Percentiles rank a stretch among this genome's conserved stretches.
phyloP scores from a whole-genome alignment of 225 moss, liverwort and hornwort species.

The Pseudoscleropodium purum region DNA sequence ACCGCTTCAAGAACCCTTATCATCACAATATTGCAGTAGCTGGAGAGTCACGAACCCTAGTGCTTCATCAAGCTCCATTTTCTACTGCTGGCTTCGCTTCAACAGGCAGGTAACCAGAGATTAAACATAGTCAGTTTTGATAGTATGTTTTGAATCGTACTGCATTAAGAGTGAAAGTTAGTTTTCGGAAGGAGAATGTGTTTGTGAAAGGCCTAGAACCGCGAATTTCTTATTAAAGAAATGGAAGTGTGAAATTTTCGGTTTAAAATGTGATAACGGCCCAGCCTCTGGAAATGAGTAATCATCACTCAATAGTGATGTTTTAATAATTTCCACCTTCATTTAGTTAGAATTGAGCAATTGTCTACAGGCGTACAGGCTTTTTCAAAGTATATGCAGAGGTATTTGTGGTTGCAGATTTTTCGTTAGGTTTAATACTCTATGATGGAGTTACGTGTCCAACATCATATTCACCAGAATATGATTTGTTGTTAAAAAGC shows the following conservation, averaged over 20 bases:
- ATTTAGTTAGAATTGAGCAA: not conserved
- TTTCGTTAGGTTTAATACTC: not conserved
- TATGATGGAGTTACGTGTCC: not conserved
- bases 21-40: constrained; percentile 23
- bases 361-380: not conserved
- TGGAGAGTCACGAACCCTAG: constrained; percentile 26
- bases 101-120: constrained; percentile 46
- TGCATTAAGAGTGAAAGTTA: not conserved
- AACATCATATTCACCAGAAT: not conserved
- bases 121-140: not conserved
- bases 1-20: constrained; percentile 68
- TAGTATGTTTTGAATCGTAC: not conserved
- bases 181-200: not conserved
- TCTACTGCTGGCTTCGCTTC: constrained; percentile 67
- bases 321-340: not conserved
- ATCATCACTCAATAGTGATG: not conserved
- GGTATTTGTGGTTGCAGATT: not conserved
- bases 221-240: not conserved
- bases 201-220: not conserved
- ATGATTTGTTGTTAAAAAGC: not conserved
- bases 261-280: not conserved
- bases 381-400: not conserved
- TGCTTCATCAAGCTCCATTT: constrained; percentile 63
- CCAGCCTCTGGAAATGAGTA: not conserved
- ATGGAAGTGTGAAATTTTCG: not conserved